Percentiles rank a stretch among this genome's conserved stretches.
Evolutionary conservation across 2,329 filamentous ascomycete species (phyloP).

Genomic region (Hypoxylon sp.): DNA sequence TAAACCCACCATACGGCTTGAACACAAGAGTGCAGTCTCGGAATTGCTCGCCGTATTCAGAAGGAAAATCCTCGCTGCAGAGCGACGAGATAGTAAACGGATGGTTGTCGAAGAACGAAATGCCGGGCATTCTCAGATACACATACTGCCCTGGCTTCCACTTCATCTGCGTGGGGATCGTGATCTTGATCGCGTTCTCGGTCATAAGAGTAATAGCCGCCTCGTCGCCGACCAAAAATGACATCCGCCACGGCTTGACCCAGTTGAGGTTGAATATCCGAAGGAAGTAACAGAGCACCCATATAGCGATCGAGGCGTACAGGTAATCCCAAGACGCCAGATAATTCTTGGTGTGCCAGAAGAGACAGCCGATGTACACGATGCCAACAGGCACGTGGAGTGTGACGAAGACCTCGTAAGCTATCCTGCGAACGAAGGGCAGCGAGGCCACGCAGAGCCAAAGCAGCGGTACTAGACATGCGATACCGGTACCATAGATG

Average conservation of each 20-base stretch:
- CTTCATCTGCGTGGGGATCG: constrained; percentile 88
- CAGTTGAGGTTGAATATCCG: constrained; percentile 90
- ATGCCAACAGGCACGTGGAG: constrained; percentile 85
- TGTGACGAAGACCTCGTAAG: constrained; percentile 86
- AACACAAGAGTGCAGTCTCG: constrained; percentile 92
- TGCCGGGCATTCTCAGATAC: constrained; percentile 91
- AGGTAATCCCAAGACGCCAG: constrained; percentile 91
- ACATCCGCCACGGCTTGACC: constrained; percentile 78
- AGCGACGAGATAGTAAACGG: constrained; percentile 94
- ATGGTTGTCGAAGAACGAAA: constrained; percentile 90
- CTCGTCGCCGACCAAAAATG: constrained; percentile 90
- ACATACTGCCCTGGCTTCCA: constrained; percentile 96
- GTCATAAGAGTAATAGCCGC: constrained; percentile 88
- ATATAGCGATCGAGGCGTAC: constrained; percentile 81
- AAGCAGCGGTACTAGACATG: constrained; percentile 79
- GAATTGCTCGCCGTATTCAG: constrained; percentile 87
- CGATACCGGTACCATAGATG: constrained; percentile 86
- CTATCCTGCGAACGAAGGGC: constrained; percentile 75
- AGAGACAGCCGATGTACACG: constrained; percentile 82
- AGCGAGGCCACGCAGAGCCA: constrained; percentile 89
- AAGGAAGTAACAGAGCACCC: constrained; percentile 75
- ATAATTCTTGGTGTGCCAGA: constrained; percentile 97
- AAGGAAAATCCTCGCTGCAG: constrained; percentile 92
- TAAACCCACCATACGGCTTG: constrained; percentile 90
- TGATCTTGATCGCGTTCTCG: constrained; percentile 95